Evolutionary conservation across 495 filamentous ascomycete genomes (phyloP).

Genomic region (Apiosordaria backusii): DNA sequence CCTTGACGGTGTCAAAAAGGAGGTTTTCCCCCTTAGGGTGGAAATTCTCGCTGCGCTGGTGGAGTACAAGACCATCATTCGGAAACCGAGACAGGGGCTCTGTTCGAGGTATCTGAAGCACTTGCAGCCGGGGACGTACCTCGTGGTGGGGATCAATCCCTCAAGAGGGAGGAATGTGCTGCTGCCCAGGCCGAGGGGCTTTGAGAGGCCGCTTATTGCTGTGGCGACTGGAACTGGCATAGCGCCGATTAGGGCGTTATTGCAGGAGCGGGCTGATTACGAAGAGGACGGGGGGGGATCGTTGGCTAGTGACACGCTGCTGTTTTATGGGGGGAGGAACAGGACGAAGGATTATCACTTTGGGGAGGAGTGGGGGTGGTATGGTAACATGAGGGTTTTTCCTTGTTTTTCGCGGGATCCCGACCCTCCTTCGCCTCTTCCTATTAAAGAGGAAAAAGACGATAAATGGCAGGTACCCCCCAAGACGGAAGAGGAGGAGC

Average conservation of each 20-base stretch:
- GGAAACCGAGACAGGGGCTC: constrained; percentile 78
- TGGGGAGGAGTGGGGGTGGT: constrained; percentile 61
- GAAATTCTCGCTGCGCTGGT: constrained; percentile 88
- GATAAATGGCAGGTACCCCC: not conserved
- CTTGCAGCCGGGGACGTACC: constrained; percentile 52
- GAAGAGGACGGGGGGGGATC: constrained; percentile 17
- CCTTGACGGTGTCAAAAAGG: not conserved
- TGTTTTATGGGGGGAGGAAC: constrained; percentile 84
- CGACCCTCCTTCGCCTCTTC: too few species aligned
- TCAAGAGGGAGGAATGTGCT: constrained; percentile 9
- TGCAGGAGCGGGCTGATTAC: constrained; percentile 57
- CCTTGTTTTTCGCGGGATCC: constrained; percentile 74
- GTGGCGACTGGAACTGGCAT: constrained; percentile 89
- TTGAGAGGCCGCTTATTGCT: constrained; percentile 60
- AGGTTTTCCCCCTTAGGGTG: constrained; percentile 42
- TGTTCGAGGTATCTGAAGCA: constrained; percentile 81
- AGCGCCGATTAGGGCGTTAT: constrained; percentile 77
- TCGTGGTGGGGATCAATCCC: constrained; percentile 54
- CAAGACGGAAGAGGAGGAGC: not conserved
- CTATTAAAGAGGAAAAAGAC: constrained; percentile 23
- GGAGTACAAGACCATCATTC: constrained; percentile 85
- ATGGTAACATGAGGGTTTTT: constrained; percentile 52
- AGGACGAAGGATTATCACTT: constrained; percentile 73
- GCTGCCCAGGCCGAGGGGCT: constrained; percentile 7
- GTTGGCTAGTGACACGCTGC: constrained; percentile 40